Conservation (phyloP, 1,284 basidiomycete genomes). For the Termitomyces sp. region DNA sequence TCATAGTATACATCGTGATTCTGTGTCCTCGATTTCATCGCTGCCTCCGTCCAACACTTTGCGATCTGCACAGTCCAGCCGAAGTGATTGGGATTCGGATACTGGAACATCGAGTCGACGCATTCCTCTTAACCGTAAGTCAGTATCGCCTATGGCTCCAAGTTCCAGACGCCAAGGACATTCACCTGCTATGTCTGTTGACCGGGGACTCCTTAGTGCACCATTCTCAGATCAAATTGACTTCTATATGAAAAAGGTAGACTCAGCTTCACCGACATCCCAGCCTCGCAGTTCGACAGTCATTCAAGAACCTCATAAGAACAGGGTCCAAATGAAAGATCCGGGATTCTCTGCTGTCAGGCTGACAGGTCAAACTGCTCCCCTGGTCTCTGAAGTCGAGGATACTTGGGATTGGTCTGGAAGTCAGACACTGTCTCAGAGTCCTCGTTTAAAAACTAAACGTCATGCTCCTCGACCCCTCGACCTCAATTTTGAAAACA, state of each 20-base stretch:
- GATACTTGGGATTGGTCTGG: conserved; percentile 44
- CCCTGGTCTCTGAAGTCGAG: conserved; percentile 25
- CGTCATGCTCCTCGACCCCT: conserved; percentile 41
- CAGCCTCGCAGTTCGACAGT: neutral
- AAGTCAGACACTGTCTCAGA: conserved; percentile 31
- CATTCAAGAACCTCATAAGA: conserved; percentile 1
- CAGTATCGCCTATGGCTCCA: conserved; percentile 69
- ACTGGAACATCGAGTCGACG: conserved; percentile 42
- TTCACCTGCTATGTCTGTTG: conserved; percentile 25
- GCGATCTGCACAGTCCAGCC: conserved; percentile 25
- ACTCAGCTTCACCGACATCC: conserved; percentile 17
- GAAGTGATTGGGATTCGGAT: conserved; percentile 55
- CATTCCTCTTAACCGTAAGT: conserved; percentile 60
- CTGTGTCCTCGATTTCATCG: conserved; percentile 61
- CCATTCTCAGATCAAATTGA: conserved; percentile 17
- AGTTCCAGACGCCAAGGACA: conserved; percentile 30
- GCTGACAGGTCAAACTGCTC: conserved; percentile 34
- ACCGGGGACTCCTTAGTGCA: conserved; percentile 25
- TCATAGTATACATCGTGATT: conserved; percentile 41
- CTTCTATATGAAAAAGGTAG: conserved; percentile 21
- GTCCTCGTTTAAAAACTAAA: conserved; percentile 46
- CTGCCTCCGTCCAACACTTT: conserved; percentile 47
- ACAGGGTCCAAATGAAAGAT: neutral
- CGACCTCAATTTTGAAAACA: conserved; percentile 41
- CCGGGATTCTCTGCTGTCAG: neutral